Evolutionary conservation across 2,329 filamentous ascomycete genomes (phyloP).

Genomic region (Talaromyces sp.): DNA sequence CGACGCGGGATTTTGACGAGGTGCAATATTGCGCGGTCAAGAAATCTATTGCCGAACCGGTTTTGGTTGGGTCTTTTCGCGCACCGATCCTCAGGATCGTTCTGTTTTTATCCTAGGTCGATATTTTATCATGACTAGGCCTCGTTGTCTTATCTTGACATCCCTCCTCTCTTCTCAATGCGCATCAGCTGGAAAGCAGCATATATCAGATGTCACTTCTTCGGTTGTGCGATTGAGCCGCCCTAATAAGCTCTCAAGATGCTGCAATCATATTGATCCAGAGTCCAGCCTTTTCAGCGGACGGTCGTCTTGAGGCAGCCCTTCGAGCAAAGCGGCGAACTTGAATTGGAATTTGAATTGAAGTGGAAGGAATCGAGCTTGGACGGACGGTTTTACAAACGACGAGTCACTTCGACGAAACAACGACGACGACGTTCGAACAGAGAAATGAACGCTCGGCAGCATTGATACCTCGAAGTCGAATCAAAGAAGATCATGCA

Average conservation of each 20-base stretch:
- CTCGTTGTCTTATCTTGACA: background rate
- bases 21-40: background rate
- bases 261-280: background rate
- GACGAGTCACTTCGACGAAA: background rate
- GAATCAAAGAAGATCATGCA: background rate
- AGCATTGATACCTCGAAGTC: background rate
- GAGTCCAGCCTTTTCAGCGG: background rate
- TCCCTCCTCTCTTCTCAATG: background rate
- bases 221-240: background rate
- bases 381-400: background rate
- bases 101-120: background rate
- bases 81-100: slow-evolving; percentile 3
- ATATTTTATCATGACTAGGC: background rate
- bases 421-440: background rate
- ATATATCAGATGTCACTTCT: background rate
- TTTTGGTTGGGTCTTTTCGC: background rate
- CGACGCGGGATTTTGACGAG: background rate
- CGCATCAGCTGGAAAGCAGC: background rate
- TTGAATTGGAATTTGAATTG: background rate
- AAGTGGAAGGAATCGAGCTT: background rate
- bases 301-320: background rate
- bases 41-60: background rate
- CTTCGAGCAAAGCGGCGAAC: background rate
- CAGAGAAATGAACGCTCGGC: too few species aligned
- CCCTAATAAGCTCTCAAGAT: background rate